Base-by-base conservation (phyloP, 192 early-diverging fungal species). In the Neocallimastix lanati region DNA sequence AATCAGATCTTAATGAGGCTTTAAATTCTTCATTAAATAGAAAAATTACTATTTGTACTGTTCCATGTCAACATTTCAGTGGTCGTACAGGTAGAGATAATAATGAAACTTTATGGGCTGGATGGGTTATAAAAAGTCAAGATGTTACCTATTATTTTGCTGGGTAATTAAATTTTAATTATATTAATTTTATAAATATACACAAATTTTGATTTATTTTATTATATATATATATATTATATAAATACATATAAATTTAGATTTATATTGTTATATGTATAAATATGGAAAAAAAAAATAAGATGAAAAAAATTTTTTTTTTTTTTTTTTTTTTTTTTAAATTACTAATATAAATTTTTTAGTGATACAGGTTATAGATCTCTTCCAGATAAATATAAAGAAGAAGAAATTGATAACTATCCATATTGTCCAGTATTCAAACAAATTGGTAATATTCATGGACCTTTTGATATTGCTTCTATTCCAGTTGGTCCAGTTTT, bases 401-500 rank as follows among this genome's bases (percentile, higher is more conserved):
- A 85, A 21, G 89, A 92, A 76, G 82, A 82, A 9, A 50, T 50
- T 21, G 81, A 29, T 77, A 79, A 78, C 27, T 81, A 89, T 29
- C 90, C 92, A 2, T 86, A 87, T 81, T 95, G 95, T 81, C 93
- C 95, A 29, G 93, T 88, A 0, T 96, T 96, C 83, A 88, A 90
- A 81, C 91, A 94, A 81, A 95, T 96, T 80, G 93, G 93, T 12
- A 82, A 88, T 4, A 87, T 88, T 50, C 88, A 92, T 79, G 91
- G 85, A 12, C 91, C 92, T 5, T 89, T 93, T 81, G 91, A 94
- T 79, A 79, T 96, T 4, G 83, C 91, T 12, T 88, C 90, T 79
- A 92, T 96, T 76, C 93, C 95, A 2, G 95, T 96, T 79, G 95
- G 95, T 13, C 93, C 95, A 91, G 88, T 78, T 87, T 85, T n/a